phyloP scores from a whole-genome alignment of 495 filamentous ascomycete genomes.

The Friedmanniomyces simplex region DNA sequence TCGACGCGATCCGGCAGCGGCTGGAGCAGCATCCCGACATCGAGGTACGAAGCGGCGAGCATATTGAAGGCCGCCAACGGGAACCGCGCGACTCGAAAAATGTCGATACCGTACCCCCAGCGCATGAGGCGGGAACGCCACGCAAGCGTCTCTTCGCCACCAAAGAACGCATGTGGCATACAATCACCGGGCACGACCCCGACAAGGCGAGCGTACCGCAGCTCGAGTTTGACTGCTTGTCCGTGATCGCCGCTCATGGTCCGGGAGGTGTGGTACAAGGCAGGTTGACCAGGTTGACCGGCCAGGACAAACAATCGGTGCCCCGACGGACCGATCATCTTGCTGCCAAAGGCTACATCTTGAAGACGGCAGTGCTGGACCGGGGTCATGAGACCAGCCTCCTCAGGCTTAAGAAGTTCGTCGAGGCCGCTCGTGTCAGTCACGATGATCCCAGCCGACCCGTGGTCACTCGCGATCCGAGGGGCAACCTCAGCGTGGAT shows the following conservation, averaged over 20 bases:
- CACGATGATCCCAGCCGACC: constrained; percentile 7
- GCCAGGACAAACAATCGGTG: constrained; percentile 83
- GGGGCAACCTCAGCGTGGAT: not conserved
- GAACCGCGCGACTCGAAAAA: not conserved
- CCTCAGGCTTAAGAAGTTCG: constrained; percentile 53
- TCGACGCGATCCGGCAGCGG: constrained; percentile 9
- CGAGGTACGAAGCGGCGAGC: not conserved
- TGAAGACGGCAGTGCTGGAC: constrained; percentile 60
- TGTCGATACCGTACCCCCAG: not conserved
- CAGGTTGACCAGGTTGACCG: constrained; percentile 60
- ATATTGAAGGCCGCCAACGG: not conserved
- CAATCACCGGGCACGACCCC: constrained; percentile 67
- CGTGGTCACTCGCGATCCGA: not conserved
- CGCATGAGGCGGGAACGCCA: not conserved
- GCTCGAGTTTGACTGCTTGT: constrained; percentile 63
- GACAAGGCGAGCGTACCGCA: constrained; percentile 57
- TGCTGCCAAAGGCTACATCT: constrained; percentile 70
- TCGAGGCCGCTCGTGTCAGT: constrained; percentile 25
- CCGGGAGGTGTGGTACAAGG: constrained; percentile 67
- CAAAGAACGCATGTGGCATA: constrained; percentile 62
- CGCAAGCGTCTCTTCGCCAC: constrained; percentile 9
- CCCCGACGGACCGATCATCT: constrained; percentile 70
- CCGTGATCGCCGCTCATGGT: constrained; percentile 66
- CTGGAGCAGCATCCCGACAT: constrained; percentile 15
- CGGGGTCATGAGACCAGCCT: constrained; percentile 57